Percentiles rank a stretch among this genome's conserved stretches.
Evolutionary conservation across 768 basidiomycete genomes (phyloP).

Genomic region (Russula sp.): DNA sequence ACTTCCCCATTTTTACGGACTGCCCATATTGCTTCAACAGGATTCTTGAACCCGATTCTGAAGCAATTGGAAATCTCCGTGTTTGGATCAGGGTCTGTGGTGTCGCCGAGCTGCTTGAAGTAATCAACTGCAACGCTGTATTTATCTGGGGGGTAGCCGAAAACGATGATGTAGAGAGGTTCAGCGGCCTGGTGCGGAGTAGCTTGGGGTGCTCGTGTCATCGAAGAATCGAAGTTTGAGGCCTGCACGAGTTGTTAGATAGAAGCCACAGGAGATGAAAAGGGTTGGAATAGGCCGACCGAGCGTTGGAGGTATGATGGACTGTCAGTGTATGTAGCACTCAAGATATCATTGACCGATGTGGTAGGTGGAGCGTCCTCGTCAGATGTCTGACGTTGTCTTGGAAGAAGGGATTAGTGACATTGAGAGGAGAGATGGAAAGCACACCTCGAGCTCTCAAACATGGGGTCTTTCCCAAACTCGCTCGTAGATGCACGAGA

Average conservation of each 20-base stretch:
- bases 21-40: conserved; percentile 69
- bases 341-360: conserved; percentile 70
- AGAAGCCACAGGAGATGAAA: not conserved
- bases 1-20: conserved; percentile 80
- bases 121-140: conserved; percentile 66
- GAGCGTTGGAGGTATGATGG: conserved; percentile 38
- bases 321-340: conserved; percentile 42
- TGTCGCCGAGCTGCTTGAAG: conserved; percentile 64
- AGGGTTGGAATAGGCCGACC: conserved; percentile 29
- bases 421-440: conserved; percentile 14
- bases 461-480: conserved; percentile 83
- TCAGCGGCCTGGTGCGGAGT: conserved; percentile 29
- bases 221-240: conserved; percentile 34
- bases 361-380: conserved; percentile 75
- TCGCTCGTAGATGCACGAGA: conserved; percentile 58
- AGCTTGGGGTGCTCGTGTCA: conserved; percentile 19
- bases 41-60: conserved; percentile 63
- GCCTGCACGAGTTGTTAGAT: conserved; percentile 26
- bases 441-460: conserved; percentile 59
- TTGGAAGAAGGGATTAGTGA: not conserved
- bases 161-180: conserved; percentile 64
- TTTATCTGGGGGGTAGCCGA: conserved; percentile 82
- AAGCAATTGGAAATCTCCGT: conserved; percentile 74
- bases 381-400: conserved; percentile 15
- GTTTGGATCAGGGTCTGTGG: conserved; percentile 61